Evolutionary conservation across 345 rosid genomes (phyloP).

Genomic region (Sonneratia alba): DNA sequence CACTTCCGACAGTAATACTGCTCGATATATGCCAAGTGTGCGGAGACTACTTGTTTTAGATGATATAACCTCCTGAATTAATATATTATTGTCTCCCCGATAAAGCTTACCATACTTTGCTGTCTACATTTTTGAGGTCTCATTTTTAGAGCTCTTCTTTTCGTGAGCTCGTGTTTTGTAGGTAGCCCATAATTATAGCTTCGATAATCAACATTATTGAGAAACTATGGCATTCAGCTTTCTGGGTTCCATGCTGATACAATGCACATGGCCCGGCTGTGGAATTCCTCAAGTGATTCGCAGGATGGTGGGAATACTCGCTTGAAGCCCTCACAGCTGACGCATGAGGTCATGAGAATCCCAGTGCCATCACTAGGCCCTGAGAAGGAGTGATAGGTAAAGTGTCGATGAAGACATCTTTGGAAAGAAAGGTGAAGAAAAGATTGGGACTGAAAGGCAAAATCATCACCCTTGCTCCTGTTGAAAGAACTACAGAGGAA

Average conservation of each 20-base stretch:
- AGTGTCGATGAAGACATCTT: slow-evolving; percentile 82
- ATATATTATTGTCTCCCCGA: neutral
- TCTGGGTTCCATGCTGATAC: slow-evolving; percentile 95
- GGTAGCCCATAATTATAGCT: slow-evolving; percentile 99
- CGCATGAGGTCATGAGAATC: slow-evolving; percentile 40
- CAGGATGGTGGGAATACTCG: slow-evolving; percentile 77
- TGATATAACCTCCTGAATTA: neutral
- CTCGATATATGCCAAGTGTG: neutral
- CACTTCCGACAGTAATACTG: neutral
- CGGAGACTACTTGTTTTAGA: neutral
- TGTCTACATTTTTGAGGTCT: no score
- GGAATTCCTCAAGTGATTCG: slow-evolving; percentile 96
- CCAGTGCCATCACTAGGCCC: slow-evolving; percentile 25
- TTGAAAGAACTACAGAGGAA: slow-evolving; percentile 84
- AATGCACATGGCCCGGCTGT: slow-evolving; percentile 96
- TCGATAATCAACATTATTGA: slow-evolving; percentile 75
- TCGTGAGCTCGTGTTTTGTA: slow-evolving; percentile 15
- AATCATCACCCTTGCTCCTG: slow-evolving; percentile 50
- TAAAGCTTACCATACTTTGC: neutral
- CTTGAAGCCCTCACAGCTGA: slow-evolving; percentile 92
- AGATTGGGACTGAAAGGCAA: slow-evolving; percentile 92
- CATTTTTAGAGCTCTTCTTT: neutral
- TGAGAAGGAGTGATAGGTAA: slow-evolving; percentile 58
- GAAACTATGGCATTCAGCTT: slow-evolving; percentile 65
- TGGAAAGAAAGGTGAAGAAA: slow-evolving; percentile 74